These are phyloP conservation scores for barrel medic (Medicago truncatula) DNA, from an alignment of 306 rosid genomes.

Conservation along the genomic window MtrunA17r5.0-ANR NC_053046.1:9555501-9556000, in stretches of 20 bases:
- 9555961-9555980: too few species aligned
- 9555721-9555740: background rate
- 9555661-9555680: background rate
- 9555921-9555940: background rate
- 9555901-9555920: background rate
- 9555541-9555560: too few species aligned
- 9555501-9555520: too few species aligned
- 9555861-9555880: background rate
- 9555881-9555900: background rate
- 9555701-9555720: background rate
- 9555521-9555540: too few species aligned
- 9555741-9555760: background rate
- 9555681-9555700: background rate
- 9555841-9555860: background rate
- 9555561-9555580: too few species aligned
- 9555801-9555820: background rate
- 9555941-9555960: background rate
- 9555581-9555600: background rate
- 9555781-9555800: background rate
- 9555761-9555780: background rate
- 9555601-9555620: background rate
- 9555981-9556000: background rate
- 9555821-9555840: background rate
- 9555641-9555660: background rate
- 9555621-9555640: conserved; percentile 6